Evolutionary conservation across 306 rosid genomes (phyloP), one percentile per base, ranked within the genome.

Genomic region (Vigna nakashimae): DNA sequence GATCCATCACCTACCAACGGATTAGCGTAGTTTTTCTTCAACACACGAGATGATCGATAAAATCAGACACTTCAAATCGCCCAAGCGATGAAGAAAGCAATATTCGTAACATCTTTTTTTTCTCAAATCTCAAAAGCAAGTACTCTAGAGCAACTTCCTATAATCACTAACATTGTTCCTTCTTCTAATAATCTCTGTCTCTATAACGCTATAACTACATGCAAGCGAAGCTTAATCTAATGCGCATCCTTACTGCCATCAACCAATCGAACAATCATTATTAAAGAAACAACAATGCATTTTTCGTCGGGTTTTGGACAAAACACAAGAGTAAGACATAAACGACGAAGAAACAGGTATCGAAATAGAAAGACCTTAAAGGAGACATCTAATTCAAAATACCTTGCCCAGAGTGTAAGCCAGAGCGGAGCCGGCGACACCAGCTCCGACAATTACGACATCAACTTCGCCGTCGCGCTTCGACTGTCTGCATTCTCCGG

Each of bases 321-420:
- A 43, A 62, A 32, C 14, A 60, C 69, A 12, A 50, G 11, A 77
- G 43, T 3, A 55, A 63, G 18, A 40, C n/a, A 38, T 14, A 17
- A 17, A 42, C 34, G 3, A 46, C 16, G 71, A 14, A 51, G 53
- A 73, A 57, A 78, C 46, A 57, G 10, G 6, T 5, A 14, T 11
- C 22, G 50, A 43, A 57, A 58, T 22, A 38, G 16, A 59, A 58
- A 28, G 14, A 30, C 2, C 8, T 50, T 49, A 28, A 48, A 49
- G 16, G 45, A 17, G 38, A 53, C 15, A 59, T 30, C 9, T 3
- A 52, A 55, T 55, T 55, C 2, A 53, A 57, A 65, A 36, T 69
- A 94, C 98, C 96, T 90, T 90, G 79, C 89, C 98, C 55, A 94
- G 97, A 83, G 98, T 94, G 86, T 89, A 88, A 65, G 98, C 97